A percentile compares a stretch with the other conserved stretches of the same genome.
These are phyloP conservation scores for Hypoxylon sp. DNA, from an alignment of 2,329 filamentous ascomycete species.

Conservation along the genomic window DNA sequence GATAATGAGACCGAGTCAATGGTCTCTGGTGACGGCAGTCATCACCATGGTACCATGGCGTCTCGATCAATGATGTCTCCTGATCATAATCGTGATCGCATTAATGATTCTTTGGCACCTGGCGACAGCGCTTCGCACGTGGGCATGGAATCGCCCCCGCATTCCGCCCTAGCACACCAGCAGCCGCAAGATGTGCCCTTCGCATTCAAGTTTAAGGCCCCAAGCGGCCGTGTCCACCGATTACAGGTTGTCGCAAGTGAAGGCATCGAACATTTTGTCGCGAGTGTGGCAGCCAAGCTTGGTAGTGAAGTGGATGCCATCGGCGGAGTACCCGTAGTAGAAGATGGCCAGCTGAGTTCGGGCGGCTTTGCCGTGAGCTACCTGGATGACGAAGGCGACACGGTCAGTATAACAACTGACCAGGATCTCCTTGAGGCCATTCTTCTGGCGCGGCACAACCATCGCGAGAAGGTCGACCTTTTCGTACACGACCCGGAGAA, in stretches of 20 bases:
- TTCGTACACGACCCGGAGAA: slow-evolving; percentile 96
- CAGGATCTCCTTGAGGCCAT: slow-evolving; percentile 94
- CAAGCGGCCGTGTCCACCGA: slow-evolving; percentile 92
- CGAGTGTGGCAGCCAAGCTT: slow-evolving; percentile 85
- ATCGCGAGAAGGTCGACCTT: slow-evolving; percentile 93
- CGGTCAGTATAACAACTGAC: slow-evolving; percentile 96
- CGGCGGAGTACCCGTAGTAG: slow-evolving; percentile 83
- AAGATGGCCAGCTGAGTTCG: slow-evolving; percentile 82
- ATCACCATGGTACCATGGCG: slow-evolving; percentile 76
- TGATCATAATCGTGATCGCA: slow-evolving; percentile 78
- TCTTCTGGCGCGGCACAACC: slow-evolving; percentile 81
- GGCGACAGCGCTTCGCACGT: slow-evolving; percentile 96
- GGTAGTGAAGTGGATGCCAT: slow-evolving; percentile 86
- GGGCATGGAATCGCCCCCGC: slow-evolving; percentile 82
- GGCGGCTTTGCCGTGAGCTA: slow-evolving; percentile 94
- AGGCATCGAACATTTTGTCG: slow-evolving; percentile 84
- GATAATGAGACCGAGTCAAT: slow-evolving; percentile 96
- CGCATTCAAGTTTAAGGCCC: slow-evolving; percentile 99
- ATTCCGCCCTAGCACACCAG: slow-evolving; percentile 72
- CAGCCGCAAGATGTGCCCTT: slow-evolving; percentile 82
- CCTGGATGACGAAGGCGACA: slow-evolving; percentile 96
- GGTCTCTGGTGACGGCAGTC: slow-evolving; percentile 91
- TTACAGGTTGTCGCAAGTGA: slow-evolving; percentile 86
- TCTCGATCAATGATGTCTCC: slow-evolving; percentile 86
- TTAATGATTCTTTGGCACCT: slow-evolving; percentile 85